phyloP scores from a whole-genome alignment of 2,329 filamentous ascomycete genomes.

The Trichoderma lentiforme region DNA sequence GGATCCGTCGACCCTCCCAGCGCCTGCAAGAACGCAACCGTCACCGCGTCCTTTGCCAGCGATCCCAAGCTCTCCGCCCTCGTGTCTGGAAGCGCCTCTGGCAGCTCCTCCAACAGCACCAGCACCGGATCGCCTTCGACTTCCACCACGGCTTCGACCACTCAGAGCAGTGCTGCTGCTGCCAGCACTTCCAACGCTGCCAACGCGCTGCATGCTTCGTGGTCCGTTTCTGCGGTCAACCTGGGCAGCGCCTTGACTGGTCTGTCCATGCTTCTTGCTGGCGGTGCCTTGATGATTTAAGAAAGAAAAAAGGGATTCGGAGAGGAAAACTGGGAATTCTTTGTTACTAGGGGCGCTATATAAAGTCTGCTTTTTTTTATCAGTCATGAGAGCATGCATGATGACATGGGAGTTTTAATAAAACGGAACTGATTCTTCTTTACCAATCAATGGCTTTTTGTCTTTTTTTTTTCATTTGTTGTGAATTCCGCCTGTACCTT shows the following conservation, averaged over 20 bases:
- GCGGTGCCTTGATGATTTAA: conserved; percentile 30
- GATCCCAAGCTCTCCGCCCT: conserved; percentile 36
- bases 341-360: not conserved
- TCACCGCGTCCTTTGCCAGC: conserved; percentile 31
- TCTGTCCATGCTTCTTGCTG: conserved; percentile 30
- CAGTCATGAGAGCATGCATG: not conserved
- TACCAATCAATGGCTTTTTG: not conserved
- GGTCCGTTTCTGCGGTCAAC: conserved; percentile 23
- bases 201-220: conserved; percentile 23
- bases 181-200: conserved; percentile 27
- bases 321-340: not conserved
- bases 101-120: conserved; percentile 16
- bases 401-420: not conserved
- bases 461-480: not conserved
- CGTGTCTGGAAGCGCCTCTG: conserved; percentile 21
- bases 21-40: conserved; percentile 36
- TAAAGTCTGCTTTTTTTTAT: not conserved
- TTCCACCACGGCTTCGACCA: conserved; percentile 9
- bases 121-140: conserved; percentile 13
- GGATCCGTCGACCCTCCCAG: conserved; percentile 33
- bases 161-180: conserved; percentile 23
- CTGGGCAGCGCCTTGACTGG: conserved; percentile 25
- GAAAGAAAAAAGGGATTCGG: not conserved
- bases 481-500: not conserved
- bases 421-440: not conserved